Percentiles rank a stretch among this genome's conserved stretches.
Evolutionary conservation across 2,329 filamentous ascomycete species (phyloP).

Genomic region (Alternaria tenuissima): DNA sequence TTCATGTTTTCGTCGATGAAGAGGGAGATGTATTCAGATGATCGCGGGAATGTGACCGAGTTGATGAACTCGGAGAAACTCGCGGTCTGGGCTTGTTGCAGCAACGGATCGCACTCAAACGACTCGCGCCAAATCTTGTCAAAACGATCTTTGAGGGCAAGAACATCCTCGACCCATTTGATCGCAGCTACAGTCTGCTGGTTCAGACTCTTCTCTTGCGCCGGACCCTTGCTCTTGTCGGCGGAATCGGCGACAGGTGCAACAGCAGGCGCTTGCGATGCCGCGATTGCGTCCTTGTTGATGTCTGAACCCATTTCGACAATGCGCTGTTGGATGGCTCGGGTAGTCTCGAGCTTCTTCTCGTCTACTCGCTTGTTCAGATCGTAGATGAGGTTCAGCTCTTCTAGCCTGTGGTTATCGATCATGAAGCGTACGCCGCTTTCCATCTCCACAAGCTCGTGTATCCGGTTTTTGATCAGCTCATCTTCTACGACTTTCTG

Average conservation of each 20-base stretch:
- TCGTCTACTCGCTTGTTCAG: conserved; percentile 80
- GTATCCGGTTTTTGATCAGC: conserved; percentile 78
- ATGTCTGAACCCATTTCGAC: conserved; percentile 83
- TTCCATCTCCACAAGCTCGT: conserved; percentile 84
- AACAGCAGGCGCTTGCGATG: conserved; percentile 62
- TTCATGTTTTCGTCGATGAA: conserved; percentile 98
- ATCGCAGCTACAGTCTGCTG: conserved; percentile 87
- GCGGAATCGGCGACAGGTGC: conserved; percentile 56
- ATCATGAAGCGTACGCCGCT: conserved; percentile 91
- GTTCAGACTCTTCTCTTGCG: conserved; percentile 64
- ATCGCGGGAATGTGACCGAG: conserved; percentile 70
- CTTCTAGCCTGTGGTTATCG: conserved; percentile 82
- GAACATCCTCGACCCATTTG: conserved; percentile 93
- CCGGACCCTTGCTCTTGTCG: conserved; percentile 57
- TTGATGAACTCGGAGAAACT: conserved; percentile 97
- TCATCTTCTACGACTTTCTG: conserved; percentile 79
- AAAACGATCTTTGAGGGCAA: conserved; percentile 87
- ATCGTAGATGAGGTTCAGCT: conserved; percentile 81
- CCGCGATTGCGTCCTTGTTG: conserved; percentile 71
- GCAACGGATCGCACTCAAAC: conserved; percentile 76
- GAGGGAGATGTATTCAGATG: conserved; percentile 91
- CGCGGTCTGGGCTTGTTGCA: conserved; percentile 83
- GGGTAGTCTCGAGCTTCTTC: conserved; percentile 74
- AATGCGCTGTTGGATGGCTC: conserved; percentile 76
- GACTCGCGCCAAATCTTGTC: conserved; percentile 78